phyloP scores from a whole-genome alignment of 805 yeast genomes.

The Kodamaea sagamina region DNA sequence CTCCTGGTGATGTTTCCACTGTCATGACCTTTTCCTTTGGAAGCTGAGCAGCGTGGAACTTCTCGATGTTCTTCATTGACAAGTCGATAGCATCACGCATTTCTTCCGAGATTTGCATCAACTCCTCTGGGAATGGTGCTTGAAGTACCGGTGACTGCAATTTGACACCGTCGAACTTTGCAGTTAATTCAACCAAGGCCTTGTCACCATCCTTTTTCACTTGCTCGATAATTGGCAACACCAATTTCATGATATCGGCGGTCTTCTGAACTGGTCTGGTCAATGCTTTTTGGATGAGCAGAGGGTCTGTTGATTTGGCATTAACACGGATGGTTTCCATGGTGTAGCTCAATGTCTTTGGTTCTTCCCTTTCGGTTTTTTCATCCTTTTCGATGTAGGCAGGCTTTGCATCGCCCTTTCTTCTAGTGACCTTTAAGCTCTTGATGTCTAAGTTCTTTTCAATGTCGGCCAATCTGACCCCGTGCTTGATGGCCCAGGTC shows the following conservation, averaged over 20 bases:
- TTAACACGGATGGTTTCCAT: slow-evolving; percentile 52
- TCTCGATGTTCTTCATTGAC: slow-evolving; percentile 83
- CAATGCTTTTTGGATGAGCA: slow-evolving; percentile 58
- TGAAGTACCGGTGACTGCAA: slow-evolving; percentile 69
- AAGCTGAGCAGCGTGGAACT: slow-evolving; percentile 92
- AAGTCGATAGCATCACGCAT: slow-evolving; percentile 85
- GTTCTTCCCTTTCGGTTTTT: slow-evolving; percentile 17
- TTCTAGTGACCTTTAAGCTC: slow-evolving; percentile 81
- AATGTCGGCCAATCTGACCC: slow-evolving; percentile 77
- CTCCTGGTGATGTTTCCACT: slow-evolving; percentile 95
- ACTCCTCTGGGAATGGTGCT: slow-evolving; percentile 84
- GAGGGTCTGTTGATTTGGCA: slow-evolving; percentile 39
- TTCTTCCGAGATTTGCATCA: slow-evolving; percentile 71
- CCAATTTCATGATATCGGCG: slow-evolving; percentile 88
- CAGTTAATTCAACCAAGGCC: slow-evolving; percentile 87
- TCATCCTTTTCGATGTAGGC: slow-evolving; percentile 52
- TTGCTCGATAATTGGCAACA: slow-evolving; percentile 81
- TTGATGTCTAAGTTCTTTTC: slow-evolving; percentile 84
- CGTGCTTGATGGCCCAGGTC: slow-evolving; percentile 61
- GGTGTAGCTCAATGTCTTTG: slow-evolving; percentile 38
- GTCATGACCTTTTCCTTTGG: slow-evolving; percentile 65
- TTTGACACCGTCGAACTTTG: slow-evolving; percentile 84
- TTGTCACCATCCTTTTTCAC: slow-evolving; percentile 80
- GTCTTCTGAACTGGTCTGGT: slow-evolving; percentile 96
- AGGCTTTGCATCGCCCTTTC: slow-evolving; percentile 95